phyloP scores from a whole-genome alignment of 352 stramenopile genomes.

The Vaucheria bursata region DNA sequence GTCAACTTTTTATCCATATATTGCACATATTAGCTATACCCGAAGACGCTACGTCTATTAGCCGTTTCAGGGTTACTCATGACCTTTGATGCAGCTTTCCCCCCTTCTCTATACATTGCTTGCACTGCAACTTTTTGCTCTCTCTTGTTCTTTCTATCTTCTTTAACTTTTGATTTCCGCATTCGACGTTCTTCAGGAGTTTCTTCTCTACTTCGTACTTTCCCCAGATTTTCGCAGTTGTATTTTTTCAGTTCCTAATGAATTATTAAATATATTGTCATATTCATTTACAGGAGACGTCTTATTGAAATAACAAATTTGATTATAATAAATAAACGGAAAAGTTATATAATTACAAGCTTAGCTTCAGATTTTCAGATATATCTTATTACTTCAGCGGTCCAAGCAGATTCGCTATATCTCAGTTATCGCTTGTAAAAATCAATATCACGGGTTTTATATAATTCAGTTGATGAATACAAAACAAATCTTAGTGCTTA shows the following conservation, averaged over 20 bases:
- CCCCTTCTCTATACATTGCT: slow-evolving; percentile 19
- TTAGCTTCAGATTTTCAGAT: too few species aligned
- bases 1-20: too few species aligned
- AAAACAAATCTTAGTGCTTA: too few species aligned
- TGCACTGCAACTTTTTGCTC: slow-evolving; percentile 31
- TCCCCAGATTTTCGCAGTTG: slow-evolving; percentile 23
- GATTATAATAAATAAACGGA: too few species aligned
- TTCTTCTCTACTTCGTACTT: slow-evolving; percentile 17
- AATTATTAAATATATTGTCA: neutral
- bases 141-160: slow-evolving; percentile 22
- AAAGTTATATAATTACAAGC: too few species aligned
- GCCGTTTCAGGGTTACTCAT: slow-evolving; percentile 33
- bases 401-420: too few species aligned
- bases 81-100: slow-evolving; percentile 19
- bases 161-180: slow-evolving; percentile 26
- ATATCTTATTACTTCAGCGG: too few species aligned
- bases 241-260: neutral
- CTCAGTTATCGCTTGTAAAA: too few species aligned
- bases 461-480: too few species aligned
- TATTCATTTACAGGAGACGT: slow-evolving; percentile 10
- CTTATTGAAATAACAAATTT: slow-evolving; percentile 15
- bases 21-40: slow-evolving; percentile 19
- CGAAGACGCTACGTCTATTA: slow-evolving; percentile 40
- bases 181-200: slow-evolving; percentile 23
- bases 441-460: too few species aligned